phyloP scores from a whole-genome alignment of 2,329 filamentous ascomycete species.

The Nigrospora oryzae region DNA sequence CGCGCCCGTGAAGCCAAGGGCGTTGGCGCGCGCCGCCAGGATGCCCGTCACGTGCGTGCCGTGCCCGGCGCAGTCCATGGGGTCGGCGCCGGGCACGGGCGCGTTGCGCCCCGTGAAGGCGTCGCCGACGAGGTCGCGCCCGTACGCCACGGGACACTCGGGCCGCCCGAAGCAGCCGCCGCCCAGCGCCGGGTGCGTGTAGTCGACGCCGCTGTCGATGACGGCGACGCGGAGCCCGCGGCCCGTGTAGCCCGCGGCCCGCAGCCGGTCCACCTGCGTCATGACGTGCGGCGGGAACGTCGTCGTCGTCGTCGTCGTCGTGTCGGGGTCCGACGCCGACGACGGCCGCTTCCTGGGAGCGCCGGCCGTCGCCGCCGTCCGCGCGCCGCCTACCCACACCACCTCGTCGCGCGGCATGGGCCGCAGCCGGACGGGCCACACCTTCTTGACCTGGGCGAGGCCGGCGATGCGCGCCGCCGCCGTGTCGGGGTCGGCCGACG shows the following conservation, averaged over 20 bases:
- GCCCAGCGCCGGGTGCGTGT: neutral
- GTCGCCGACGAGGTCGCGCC: constrained; percentile 51
- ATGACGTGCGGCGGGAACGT: constrained; percentile 43
- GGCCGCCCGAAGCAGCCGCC: constrained; percentile 22
- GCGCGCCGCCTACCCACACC: constrained; percentile 30
- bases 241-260: constrained; percentile 36
- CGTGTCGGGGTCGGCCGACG: constrained; percentile 28
- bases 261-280: constrained; percentile 47
- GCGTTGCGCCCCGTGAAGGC: constrained; percentile 29
- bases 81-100: constrained; percentile 17
- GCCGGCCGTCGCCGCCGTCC: constrained; percentile 12
- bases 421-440: constrained; percentile 39
- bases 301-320: constrained; percentile 20
- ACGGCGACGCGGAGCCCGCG: constrained; percentile 34
- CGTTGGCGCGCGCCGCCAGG: constrained; percentile 42
- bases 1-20: constrained; percentile 46
- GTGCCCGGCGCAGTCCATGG: constrained; percentile 27
- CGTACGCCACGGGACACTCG: constrained; percentile 48
- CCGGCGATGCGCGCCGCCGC: constrained; percentile 29
- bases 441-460: constrained; percentile 35
- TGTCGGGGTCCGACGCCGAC: no score
- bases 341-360: constrained; percentile 18
- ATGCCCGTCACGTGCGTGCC: constrained; percentile 56
- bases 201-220: neutral
- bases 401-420: constrained; percentile 34